Conservation (phyloP, 192 early-diverging fungal genomes). For the Pecoramyces ruminantium region DNA sequence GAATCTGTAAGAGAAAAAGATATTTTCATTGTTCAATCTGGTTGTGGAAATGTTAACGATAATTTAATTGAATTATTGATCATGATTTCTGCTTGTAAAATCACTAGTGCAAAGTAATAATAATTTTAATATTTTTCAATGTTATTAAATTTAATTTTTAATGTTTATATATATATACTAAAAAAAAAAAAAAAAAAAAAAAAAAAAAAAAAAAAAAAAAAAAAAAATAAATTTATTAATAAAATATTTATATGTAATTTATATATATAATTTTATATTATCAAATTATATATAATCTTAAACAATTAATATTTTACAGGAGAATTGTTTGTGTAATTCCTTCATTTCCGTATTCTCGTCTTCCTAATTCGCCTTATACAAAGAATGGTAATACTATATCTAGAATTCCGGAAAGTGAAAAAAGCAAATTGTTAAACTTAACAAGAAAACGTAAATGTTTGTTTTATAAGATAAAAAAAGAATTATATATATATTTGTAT, state of each 20-base stretch:
- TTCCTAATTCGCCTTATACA: conserved; percentile 3
- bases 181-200: too few relatives aligned
- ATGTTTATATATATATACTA: not conserved
- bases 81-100: conserved; percentile 3
- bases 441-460: not conserved
- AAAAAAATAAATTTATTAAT: too few relatives aligned
- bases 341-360: conserved; percentile 2
- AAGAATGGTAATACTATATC: not conserved
- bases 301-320: not conserved
- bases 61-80: conserved; percentile 4
- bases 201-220: too few relatives aligned
- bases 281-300: too few relatives aligned
- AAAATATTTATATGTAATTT: not conserved
- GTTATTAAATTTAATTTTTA: not conserved
- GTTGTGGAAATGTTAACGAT: conserved; percentile 4
- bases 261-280: too few relatives aligned
- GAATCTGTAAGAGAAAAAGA: conserved; percentile 79
- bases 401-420: conserved; percentile 1
- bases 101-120: not conserved
- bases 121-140: not conserved
- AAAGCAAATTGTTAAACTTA: not conserved
- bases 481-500: not conserved
- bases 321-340: conserved; percentile 3
- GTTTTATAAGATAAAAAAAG: not conserved
- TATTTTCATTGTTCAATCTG: conserved; percentile 76